Evolutionary conservation across 208 protist genomes (phyloP).

Genomic region (Acanthamoeba healyi): DNA sequence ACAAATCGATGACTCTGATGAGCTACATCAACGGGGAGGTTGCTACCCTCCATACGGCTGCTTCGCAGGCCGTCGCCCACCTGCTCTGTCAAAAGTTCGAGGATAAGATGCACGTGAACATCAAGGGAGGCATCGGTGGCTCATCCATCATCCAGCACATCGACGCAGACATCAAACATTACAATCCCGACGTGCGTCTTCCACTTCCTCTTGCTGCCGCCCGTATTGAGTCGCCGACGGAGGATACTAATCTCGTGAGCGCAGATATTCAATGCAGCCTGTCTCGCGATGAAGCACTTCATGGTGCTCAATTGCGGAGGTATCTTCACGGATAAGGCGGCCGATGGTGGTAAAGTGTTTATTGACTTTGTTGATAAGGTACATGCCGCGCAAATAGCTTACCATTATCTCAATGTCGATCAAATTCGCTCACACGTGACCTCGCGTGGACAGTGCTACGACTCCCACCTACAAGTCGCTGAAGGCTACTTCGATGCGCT

Average conservation of each 20-base stretch:
- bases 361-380: conserved; percentile 68
- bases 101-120: conserved; percentile 68
- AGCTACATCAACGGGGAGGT: conserved; percentile 52
- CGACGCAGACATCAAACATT: conserved; percentile 62
- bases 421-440: neutral
- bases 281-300: conserved; percentile 56
- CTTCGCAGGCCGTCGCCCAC: neutral
- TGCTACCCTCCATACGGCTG: conserved; percentile 14
- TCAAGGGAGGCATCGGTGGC: conserved; percentile 20
- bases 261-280: conserved; percentile 6
- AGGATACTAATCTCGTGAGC: too few relatives aligned
- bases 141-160: conserved; percentile 53
- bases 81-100: conserved; percentile 67
- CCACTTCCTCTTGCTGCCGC: neutral
- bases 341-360: conserved; percentile 58
- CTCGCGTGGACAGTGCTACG: conserved; percentile 41
- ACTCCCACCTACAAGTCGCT: conserved; percentile 50
- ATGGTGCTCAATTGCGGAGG: conserved; percentile 72
- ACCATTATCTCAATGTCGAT: too few relatives aligned
- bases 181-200: neutral
- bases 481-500: conserved; percentile 57
- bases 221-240: neutral
- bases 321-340: conserved; percentile 16
- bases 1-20: neutral
- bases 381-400: neutral